These are phyloP conservation scores for Salix brachista DNA, from an alignment of 345 rosid species.

Conservation along the genomic window DNA sequence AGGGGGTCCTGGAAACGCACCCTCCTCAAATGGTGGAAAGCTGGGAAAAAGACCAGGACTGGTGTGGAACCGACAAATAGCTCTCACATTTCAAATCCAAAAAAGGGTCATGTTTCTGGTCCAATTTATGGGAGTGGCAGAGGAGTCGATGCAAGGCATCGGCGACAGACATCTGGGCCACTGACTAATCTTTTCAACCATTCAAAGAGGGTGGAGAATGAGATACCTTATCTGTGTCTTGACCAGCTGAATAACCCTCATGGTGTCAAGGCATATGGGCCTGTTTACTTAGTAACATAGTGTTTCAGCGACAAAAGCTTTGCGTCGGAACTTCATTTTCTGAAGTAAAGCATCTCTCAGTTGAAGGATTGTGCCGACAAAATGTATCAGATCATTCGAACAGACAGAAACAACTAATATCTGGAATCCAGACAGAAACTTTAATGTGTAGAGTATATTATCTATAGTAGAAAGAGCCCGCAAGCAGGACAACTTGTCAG, in stretches of 20 bases:
- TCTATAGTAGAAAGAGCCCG: background rate
- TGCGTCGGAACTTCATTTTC: background rate
- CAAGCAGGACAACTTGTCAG: background rate
- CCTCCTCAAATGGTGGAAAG: conserved; percentile 50
- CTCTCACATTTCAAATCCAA: conserved; percentile 21
- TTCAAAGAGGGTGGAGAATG: conserved; percentile 26
- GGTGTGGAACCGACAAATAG: conserved; percentile 14
- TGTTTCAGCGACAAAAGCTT: background rate
- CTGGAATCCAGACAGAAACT: background rate
- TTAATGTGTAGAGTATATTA: background rate
- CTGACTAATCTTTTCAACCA: conserved; percentile 32
- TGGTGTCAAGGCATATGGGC: conserved; percentile 40
- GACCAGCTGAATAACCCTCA: conserved; percentile 26
- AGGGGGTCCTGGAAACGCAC: conserved; percentile 50
- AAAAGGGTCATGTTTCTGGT: conserved; percentile 42
- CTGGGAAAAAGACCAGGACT: conserved; percentile 35
- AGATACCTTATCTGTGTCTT: conserved; percentile 40
- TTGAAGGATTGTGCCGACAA: background rate
- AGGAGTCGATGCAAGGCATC: conserved; percentile 15
- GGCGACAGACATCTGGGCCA: conserved; percentile 41
- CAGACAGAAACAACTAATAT: background rate
- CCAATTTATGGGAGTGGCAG: conserved; percentile 24
- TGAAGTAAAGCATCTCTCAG: background rate
- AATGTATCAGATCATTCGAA: background rate
- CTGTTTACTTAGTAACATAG: conserved; percentile 52